Conservation (phyloP, 306 rosid genomes). For the Corylus avellana region DNA sequence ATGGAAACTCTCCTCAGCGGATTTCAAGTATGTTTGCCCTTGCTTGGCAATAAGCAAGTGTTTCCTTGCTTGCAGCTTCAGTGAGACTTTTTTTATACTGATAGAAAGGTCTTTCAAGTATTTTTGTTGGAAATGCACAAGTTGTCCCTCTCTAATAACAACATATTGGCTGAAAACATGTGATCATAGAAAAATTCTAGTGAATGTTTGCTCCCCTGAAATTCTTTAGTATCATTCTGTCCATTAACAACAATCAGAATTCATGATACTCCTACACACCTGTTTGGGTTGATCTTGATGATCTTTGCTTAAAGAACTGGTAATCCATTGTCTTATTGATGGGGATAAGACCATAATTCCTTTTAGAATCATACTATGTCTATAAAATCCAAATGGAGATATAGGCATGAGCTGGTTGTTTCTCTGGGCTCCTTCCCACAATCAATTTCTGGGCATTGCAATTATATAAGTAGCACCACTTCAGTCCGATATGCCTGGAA, state of each 20-base stretch:
- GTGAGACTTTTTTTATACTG: constrained; percentile 1
- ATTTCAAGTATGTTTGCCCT: constrained; percentile 72
- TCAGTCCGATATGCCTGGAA: background rate
- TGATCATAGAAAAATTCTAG: background rate
- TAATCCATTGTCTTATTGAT: background rate
- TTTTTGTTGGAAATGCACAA: background rate
- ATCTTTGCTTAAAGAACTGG: background rate
- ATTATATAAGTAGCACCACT: background rate
- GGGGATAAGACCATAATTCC: background rate
- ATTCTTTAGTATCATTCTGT: background rate
- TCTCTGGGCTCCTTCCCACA: background rate
- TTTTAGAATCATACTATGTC: background rate
- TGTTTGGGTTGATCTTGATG: background rate
- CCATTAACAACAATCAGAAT: background rate
- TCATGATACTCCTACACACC: background rate
- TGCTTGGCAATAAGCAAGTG: constrained; percentile 17
- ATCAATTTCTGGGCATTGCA: background rate
- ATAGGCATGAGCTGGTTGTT: background rate
- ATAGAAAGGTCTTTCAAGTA: background rate
- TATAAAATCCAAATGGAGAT: background rate
- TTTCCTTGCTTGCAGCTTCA: constrained; percentile 14
- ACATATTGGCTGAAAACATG: background rate
- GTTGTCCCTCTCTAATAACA: background rate
- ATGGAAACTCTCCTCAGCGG: constrained; percentile 97
- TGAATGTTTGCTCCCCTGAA: too few relatives aligned